Conservation (phyloP, 805 yeast genomes). For the Pichia gijzeniarum region DNA sequence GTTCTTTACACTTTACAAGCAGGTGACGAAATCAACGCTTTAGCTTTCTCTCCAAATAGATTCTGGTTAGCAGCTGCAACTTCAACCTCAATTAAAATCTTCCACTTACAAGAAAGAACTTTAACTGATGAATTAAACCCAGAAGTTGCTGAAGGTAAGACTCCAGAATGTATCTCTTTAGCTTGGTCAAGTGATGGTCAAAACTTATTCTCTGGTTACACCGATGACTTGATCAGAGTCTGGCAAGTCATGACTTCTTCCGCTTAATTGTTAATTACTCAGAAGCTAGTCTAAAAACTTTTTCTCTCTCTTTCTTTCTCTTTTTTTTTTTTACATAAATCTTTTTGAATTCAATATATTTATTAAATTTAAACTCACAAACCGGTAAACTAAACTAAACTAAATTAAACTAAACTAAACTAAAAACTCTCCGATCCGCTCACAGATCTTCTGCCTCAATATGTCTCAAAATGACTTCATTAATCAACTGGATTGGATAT, state of each 20-base stretch:
- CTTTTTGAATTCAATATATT: slow-evolving; percentile 1
- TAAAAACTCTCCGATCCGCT: no score
- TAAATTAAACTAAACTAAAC: no score
- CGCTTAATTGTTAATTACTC: slow-evolving; percentile 19
- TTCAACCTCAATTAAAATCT: slow-evolving; percentile 94
- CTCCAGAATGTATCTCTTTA: slow-evolving; percentile 96
- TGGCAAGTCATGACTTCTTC: slow-evolving; percentile 98
- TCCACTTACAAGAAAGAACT: slow-evolving; percentile 91
- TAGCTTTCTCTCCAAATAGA: slow-evolving; percentile 99
- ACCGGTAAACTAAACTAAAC: no score
- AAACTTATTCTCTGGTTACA: slow-evolving; percentile 99
- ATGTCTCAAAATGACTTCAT: slow-evolving; percentile 29
- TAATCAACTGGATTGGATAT: slow-evolving; percentile 41
- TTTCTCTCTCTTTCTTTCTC: neutral
- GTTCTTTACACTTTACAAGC: slow-evolving; percentile 91
- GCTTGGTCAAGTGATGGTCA: slow-evolving; percentile 99
- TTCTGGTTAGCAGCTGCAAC: slow-evolving; percentile 99
- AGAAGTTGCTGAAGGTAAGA: slow-evolving; percentile 93
- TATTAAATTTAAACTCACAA: no score
- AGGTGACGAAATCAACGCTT: slow-evolving; percentile 95
- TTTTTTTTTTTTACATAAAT: neutral
- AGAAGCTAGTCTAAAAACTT: neutral
- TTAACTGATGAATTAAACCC: slow-evolving; percentile 97
- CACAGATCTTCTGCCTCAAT: no score
- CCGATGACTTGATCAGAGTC: slow-evolving; percentile 98